Percentiles rank a stretch among this genome's conserved stretches.
phyloP scores from a whole-genome alignment of 2,329 filamentous ascomycete species.

The Nothomitra cinnamomea region DNA sequence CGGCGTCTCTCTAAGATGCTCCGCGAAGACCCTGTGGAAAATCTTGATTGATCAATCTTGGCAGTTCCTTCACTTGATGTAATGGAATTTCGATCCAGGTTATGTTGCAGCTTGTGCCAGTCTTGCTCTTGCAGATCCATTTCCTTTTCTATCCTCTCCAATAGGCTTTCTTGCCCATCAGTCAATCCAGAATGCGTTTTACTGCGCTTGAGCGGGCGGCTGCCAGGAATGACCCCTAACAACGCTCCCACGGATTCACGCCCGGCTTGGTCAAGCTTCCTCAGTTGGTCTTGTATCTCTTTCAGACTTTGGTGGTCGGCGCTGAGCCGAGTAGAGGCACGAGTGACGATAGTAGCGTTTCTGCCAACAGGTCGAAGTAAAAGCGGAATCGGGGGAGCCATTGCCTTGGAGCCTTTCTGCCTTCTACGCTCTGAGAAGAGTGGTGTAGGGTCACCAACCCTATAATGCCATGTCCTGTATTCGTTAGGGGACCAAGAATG shows the following conservation, averaged over 20 bases:
- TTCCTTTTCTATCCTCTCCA: slow-evolving; percentile 44
- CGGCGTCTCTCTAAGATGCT: slow-evolving; percentile 24
- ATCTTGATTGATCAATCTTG: slow-evolving; percentile 17
- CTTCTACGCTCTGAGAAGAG: slow-evolving; percentile 39
- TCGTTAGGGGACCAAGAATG: neutral
- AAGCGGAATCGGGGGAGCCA: slow-evolving; percentile 39
- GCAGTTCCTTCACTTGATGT: slow-evolving; percentile 17
- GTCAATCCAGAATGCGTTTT: slow-evolving; percentile 1
- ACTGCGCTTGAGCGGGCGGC: neutral
- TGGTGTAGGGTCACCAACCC: slow-evolving; percentile 40
- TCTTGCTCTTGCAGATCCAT: slow-evolving; percentile 42
- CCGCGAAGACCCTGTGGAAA: slow-evolving; percentile 22
- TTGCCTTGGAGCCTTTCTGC: slow-evolving; percentile 30
- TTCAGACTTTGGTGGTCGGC: slow-evolving; percentile 32
- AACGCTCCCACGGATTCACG: slow-evolving; percentile 3
- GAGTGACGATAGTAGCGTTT: slow-evolving; percentile 28
- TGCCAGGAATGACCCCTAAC: neutral
- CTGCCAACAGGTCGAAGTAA: slow-evolving; percentile 27
- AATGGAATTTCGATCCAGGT: slow-evolving; percentile 35
- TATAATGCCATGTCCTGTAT: slow-evolving; percentile 31
- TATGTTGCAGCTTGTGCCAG: slow-evolving; percentile 41
- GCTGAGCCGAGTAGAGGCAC: slow-evolving; percentile 34
- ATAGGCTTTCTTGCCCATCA: slow-evolving; percentile 27
- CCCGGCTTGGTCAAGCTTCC: neutral
- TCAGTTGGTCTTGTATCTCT: slow-evolving; percentile 8